Evolutionary conservation across 352 stramenopile genomes (phyloP).

Genomic region (Pythium folliculosum): DNA sequence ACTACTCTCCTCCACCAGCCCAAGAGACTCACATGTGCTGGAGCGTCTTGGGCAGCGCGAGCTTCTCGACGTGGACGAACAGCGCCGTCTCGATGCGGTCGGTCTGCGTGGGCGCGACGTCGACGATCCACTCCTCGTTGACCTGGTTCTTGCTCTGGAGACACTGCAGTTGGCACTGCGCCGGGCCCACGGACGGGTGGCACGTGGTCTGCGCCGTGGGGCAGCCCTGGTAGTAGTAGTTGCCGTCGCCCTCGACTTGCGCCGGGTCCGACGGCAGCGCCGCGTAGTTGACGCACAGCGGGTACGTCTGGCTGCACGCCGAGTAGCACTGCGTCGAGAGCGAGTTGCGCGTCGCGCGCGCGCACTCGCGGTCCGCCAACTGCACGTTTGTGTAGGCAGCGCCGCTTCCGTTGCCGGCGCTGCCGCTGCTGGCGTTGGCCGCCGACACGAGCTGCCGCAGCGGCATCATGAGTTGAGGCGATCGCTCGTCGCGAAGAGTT

Average conservation of each 20-base stretch:
- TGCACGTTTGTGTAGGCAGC: background rate
- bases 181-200: constrained; percentile 41
- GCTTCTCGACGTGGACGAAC: constrained; percentile 55
- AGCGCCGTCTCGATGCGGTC: constrained; percentile 64
- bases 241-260: constrained; percentile 42
- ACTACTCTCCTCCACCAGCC: background rate
- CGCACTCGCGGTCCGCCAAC: constrained; percentile 28
- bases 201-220: constrained; percentile 54
- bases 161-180: constrained; percentile 67
- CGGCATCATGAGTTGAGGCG: background rate
- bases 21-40: constrained; percentile 53
- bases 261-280: constrained; percentile 28
- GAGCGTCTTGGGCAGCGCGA: constrained; percentile 51
- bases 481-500: background rate
- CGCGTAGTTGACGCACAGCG: constrained; percentile 71
- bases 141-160: constrained; percentile 40
- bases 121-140: constrained; percentile 50
- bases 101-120: constrained; percentile 61
- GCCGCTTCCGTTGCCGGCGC: background rate
- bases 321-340: constrained; percentile 62
- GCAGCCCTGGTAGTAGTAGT: constrained; percentile 70
- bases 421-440: constrained; percentile 8
- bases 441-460: constrained; percentile 10
- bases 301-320: constrained; percentile 32
- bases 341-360: constrained; percentile 47